Evolutionary conservation across 805 yeast species (phyloP), one percentile per base, ranked within the genome.

Genomic region (Suhomyces kilbournensis): DNA sequence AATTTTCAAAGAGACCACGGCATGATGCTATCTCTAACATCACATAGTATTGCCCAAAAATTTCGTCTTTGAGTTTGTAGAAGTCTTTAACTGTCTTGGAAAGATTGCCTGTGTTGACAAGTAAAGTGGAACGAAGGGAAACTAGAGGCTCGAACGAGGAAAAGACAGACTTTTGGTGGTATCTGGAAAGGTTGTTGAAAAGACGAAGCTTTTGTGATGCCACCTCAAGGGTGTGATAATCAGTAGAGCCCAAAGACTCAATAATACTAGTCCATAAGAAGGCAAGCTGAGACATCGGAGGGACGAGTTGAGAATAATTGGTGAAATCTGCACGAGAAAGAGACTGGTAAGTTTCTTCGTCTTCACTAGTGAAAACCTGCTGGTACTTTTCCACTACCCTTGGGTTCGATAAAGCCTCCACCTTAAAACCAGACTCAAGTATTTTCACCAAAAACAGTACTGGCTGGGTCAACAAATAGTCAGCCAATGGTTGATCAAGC

Each of bases 31-130:
- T 42, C 20, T 52, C 57, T 42, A 56, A 44, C 9, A 50, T 45
- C 7, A 47, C 52, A 49, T 60, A 68, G 39, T 64, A 60, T 38
- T 65, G 65, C 3, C 78, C 77, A 46, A 54, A 59, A 3, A 73
- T 64, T n/a, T 62, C 67, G 48, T 78, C 81, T 50, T 68, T 74
- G 4, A 72, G 60, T 56, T 77, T 80, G 56, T 80, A 78, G 53
- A 77, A 78, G 46, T 67, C 58, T 17, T 60, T 58, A 1, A 66
- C 64, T 1, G 61, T 51, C 51, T 60, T 68, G 15, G 66, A 48
- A 17, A 61, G 55, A 19, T 56, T 59, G 6, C 52, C 38, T 0
- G 71, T 53, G 30, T 64, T 63, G n/a, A 30, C 38, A 26, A 69
- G 58, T 7, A 70, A 44, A 30, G 74, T 56, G 1, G 46, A 42